Base-by-base conservation (phyloP, 768 basidiomycete species). In the Naganishia onofrii region DNA sequence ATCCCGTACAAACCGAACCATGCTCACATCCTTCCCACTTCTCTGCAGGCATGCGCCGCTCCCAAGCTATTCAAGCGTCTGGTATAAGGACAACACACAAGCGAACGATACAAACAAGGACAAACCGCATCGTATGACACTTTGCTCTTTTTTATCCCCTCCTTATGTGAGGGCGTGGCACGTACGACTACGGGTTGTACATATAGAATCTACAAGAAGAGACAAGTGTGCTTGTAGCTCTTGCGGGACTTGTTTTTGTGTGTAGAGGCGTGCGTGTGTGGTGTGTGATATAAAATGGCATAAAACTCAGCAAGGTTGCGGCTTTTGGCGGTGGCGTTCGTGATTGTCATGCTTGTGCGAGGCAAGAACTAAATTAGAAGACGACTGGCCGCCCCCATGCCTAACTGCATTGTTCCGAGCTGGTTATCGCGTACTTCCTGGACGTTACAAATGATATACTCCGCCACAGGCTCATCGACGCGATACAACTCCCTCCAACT, bases 51-150 rank as follows among this genome's bases (percentile, higher is more conserved):
- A 73, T 84, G 86, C 74, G 86, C 87, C 72, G 91, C 87, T 68
- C 90, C 92, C 76, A 91, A 89, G 82, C 83, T 95, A 57, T 93
- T 92, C 84, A 79, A 86, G 79, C 90, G 91, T 83, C 85, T 94
- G 60, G 79, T 73, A 68, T 81, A 76, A 56, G 36, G 21, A 63
- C 60, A 34, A 44, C n/a, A 5, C 10, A 28, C 36, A 21, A n/a
- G n/a, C n/a, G 34, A 10, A 3, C 3, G 26, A 63, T 29, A 42
- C 21, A 21, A 34, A 42, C 42, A 42, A 42, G 15, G 9, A 42
- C 5, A 7, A 7, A 10, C 13, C 42, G 15, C 15, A 42, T 7
- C 15, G 15, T 8, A 42, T n/a, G 7, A 42, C 42, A 42, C 42
- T 29, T 29, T 26, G n/a, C n/a, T n/a, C n/a, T 36, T 38, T 60